Conservation (phyloP, 306 rosid genomes). For the Quercus alba region DNA sequence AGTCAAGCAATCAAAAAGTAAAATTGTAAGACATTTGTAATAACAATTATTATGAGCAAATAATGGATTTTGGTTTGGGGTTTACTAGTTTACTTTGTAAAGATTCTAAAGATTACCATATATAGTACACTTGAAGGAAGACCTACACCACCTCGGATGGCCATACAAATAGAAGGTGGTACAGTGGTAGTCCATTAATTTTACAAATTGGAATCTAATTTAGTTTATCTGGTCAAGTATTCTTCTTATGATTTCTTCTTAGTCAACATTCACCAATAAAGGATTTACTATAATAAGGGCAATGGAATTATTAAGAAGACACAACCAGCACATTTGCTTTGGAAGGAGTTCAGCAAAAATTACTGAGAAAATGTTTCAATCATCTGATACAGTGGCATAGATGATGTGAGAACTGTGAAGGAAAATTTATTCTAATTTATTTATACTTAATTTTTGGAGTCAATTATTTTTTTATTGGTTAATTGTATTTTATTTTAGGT, state of each 20-base stretch:
- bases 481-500: no score
- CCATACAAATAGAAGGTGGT: no score
- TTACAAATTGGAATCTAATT: not conserved
- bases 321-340: not conserved
- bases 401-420: no score
- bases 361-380: not conserved
- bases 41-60: not conserved
- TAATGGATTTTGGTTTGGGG: not conserved
- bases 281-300: not conserved
- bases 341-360: not conserved
- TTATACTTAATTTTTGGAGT: no score
- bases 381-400: not conserved
- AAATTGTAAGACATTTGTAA: not conserved
- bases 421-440: no score
- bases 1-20: conserved; percentile 14
- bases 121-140: not conserved
- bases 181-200: no score
- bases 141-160: no score
- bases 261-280: not conserved
- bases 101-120: not conserved
- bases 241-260: not conserved
- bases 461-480: no score
- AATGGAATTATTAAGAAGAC: not conserved
- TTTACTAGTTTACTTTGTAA: not conserved
- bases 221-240: not conserved